phyloP scores from a whole-genome alignment of 208 protist species.

The Naegleria gruberi region DNA sequence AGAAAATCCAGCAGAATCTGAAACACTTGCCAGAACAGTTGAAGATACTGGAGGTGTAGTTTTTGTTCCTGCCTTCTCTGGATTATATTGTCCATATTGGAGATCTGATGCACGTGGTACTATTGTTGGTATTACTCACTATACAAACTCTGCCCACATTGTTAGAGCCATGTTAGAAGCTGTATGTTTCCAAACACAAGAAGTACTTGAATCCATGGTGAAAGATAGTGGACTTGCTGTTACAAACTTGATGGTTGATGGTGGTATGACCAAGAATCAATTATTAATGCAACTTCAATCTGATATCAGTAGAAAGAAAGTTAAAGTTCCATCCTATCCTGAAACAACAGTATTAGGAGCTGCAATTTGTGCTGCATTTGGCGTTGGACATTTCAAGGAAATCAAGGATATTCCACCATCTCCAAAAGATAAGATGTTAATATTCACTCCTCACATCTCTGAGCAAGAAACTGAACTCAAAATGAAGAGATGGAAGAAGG shows the following conservation, averaged over 20 bases:
- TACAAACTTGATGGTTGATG: constrained; percentile 77
- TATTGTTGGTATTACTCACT: constrained; percentile 81
- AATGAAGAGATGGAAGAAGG: constrained; percentile 33
- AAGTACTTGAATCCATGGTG: constrained; percentile 67
- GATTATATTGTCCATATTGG: constrained; percentile 94
- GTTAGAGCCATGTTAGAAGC: constrained; percentile 69
- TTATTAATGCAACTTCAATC: constrained; percentile 88
- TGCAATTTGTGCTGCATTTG: constrained; percentile 50
- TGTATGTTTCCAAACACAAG: constrained; percentile 74
- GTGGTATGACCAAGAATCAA: constrained; percentile 76
- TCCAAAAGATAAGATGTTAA: not conserved
- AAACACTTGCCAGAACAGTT: constrained; percentile 49
- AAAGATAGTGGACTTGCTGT: constrained; percentile 62
- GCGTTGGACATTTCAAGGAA: constrained; percentile 37
- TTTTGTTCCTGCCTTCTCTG: constrained; percentile 95
- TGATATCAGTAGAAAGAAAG: constrained; percentile 61
- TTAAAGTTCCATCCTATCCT: constrained; percentile 36
- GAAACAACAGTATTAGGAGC: constrained; percentile 56
- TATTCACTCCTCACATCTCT: constrained; percentile 31
- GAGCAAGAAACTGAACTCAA: constrained; percentile 27
- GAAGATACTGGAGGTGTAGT: constrained; percentile 65
- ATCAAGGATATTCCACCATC: constrained; percentile 30
- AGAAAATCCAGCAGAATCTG: constrained; percentile 50
- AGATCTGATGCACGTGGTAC: constrained; percentile 77
- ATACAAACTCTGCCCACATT: constrained; percentile 67